Evolutionary conservation across 371 early-diverging fungal species (phyloP).

Genomic region (Apophysomyces ossiformis): DNA sequence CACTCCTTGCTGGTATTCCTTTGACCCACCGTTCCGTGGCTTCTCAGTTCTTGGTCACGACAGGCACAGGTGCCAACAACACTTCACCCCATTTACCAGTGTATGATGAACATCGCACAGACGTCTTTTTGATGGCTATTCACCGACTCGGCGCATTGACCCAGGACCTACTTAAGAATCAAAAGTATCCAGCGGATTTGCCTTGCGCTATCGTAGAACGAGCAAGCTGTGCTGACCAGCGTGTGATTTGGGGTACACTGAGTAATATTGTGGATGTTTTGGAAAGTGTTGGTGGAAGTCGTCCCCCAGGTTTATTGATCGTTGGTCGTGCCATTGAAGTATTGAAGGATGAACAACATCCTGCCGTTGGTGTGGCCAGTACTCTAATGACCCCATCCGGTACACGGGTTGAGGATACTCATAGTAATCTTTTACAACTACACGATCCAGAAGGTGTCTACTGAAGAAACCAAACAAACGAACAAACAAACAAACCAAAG

Average conservation of each 20-base stretch:
- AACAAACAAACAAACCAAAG: no score
- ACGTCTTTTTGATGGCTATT: slow-evolving; percentile 90
- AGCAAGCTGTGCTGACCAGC: slow-evolving; percentile 76
- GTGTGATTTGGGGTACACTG: slow-evolving; percentile 65
- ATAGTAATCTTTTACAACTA: slow-evolving; percentile 31
- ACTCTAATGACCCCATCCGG: slow-evolving; percentile 26
- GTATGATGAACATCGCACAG: slow-evolving; percentile 71
- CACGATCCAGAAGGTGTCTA: slow-evolving; percentile 54
- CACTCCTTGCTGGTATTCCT: slow-evolving; percentile 79
- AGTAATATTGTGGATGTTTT: slow-evolving; percentile 62
- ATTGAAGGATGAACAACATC: slow-evolving; percentile 40
- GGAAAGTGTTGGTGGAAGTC: slow-evolving; percentile 68
- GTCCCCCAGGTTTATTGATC: slow-evolving; percentile 79
- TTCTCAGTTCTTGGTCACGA: slow-evolving; percentile 84
- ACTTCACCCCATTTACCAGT: slow-evolving; percentile 61
- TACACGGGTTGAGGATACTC: background rate
- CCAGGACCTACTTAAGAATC: slow-evolving; percentile 55
- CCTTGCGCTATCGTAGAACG: slow-evolving; percentile 80
- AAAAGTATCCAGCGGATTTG: slow-evolving; percentile 63
- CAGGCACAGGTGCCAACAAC: slow-evolving; percentile 70
- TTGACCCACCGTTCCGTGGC: slow-evolving; percentile 89
- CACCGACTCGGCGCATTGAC: slow-evolving; percentile 69
- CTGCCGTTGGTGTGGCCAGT: slow-evolving; percentile 38
- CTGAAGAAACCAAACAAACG: slow-evolving; percentile 12
- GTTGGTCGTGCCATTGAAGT: slow-evolving; percentile 65